Evolutionary conservation across 805 yeast species (phyloP), one percentile per base, ranked within the genome.

Genomic region (Lipomyces mesembrius): DNA sequence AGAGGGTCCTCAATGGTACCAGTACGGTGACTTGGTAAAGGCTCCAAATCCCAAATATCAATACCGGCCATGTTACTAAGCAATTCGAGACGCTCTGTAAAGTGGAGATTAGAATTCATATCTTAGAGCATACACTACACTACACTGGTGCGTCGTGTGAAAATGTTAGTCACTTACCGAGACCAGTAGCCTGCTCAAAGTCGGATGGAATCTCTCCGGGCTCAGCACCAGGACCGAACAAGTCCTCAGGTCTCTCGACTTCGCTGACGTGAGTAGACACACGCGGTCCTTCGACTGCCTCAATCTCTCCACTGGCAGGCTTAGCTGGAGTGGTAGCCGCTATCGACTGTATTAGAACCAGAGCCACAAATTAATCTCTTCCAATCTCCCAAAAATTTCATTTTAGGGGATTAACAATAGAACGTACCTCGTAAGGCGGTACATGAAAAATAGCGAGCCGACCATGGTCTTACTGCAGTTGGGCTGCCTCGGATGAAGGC

Each of bases 161-260:
- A 59, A 20, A 46, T 34, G 61, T 14, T n/a, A 43, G 11, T 37
- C 32, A 64, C 69, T 5, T 64, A 66, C 69, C 69, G 77, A 94
- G 84, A 90, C 99, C 99, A 61, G 99, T 95, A 76, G 98, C 92
- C 84, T 94, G 98, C 77, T 95, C 97, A 73, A 91, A 78, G 80
- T 93, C 97, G 68, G 97, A 87, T 79, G 98, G 98, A 77, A 95
- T 88, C 60, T 88, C 83, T 73, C 94, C 96, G 74, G 85, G 84
- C 73, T 83, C 80, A 72, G 97, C 97, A 86, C 98, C 98, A 64
- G 90, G 87, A 80, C 98, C 97, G 74, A 92, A 86, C 79, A 94
- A 86, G 64, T 92, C 84, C 72, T 84, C 86, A 61, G 88, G 85
- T 77, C 91, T 92, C 62, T 87, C 84, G 74, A 94, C 96, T 79